These are phyloP conservation scores for Lomentospora prolificans DNA, from an alignment of 2,329 filamentous ascomycete species.

Conservation along the genomic window DNA sequence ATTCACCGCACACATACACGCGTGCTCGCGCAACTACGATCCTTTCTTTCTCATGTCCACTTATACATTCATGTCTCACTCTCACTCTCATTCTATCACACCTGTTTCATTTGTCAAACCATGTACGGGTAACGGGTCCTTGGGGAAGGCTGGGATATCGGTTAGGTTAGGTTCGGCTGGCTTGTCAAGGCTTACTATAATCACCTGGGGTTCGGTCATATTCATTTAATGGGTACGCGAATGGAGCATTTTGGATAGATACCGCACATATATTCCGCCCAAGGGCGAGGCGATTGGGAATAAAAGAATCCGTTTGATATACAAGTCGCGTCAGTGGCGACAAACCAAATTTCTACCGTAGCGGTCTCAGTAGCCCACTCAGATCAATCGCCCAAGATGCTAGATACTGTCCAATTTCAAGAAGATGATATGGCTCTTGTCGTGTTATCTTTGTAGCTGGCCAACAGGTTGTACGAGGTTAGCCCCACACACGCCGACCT, in stretches of 20 bases:
- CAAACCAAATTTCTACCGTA: too few relatives aligned
- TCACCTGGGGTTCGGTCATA: constrained; percentile 1
- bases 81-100: not conserved
- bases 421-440: too few relatives aligned
- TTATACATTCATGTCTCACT: too few relatives aligned
- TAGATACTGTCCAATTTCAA: too few relatives aligned
- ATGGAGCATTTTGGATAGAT: constrained; percentile 8
- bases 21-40: too few relatives aligned
- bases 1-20: too few relatives aligned
- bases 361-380: too few relatives aligned
- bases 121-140: constrained; percentile 4
- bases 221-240: constrained; percentile 4
- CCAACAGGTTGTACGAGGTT: too few relatives aligned
- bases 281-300: not conserved
- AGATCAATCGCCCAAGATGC: too few relatives aligned
- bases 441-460: too few relatives aligned
- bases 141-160: not conserved
- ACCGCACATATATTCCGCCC: constrained; percentile 1
- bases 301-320: not conserved
- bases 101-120: constrained; percentile 5
- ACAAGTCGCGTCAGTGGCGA: not conserved
- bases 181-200: not conserved
- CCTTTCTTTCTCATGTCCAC: too few relatives aligned
- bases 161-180: not conserved
- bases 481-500: too few relatives aligned